Evolutionary conservation across 306 rosid genomes (phyloP).

Genomic region (Albizia julibrissin): DNA sequence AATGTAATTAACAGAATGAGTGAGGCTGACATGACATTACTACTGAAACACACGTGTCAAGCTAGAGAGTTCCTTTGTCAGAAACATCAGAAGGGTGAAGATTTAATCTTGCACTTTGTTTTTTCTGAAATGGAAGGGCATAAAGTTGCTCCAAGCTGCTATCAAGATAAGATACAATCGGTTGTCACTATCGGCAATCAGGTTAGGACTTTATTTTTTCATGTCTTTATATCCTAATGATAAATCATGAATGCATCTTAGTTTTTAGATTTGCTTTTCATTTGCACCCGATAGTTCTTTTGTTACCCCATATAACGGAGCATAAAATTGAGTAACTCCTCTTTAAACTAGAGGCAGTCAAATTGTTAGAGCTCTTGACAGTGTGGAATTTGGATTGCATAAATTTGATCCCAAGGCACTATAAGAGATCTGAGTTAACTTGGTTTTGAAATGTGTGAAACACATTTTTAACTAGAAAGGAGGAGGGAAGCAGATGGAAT

Average conservation of each 20-base stretch:
- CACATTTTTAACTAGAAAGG: not conserved
- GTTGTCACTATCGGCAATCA: conserved; percentile 42
- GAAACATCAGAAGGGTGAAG: conserved; percentile 43
- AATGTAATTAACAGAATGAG: conserved; percentile 29
- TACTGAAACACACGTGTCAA: conserved; percentile 49
- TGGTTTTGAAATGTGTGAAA: not conserved
- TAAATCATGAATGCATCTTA: not conserved
- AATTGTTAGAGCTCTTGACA: conserved; percentile 1
- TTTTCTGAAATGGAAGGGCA: conserved; percentile 39
- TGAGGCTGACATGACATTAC: conserved; percentile 50
- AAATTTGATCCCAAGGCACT: not conserved
- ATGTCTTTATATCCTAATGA: not conserved
- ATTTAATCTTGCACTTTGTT: conserved; percentile 26
- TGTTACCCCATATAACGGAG: not conserved
- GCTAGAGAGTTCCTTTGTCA: conserved; percentile 50
- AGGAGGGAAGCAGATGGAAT: not conserved
- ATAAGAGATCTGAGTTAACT: not conserved
- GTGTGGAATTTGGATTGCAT: not conserved
- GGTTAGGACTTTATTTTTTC: conserved; percentile 50
- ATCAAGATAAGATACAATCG: conserved; percentile 37
- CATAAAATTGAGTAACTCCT: conserved; percentile 6
- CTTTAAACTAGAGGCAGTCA: not conserved
- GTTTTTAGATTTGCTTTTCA: conserved; percentile 10
- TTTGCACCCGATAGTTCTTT: conserved; percentile 6
- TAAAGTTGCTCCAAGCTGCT: conserved; percentile 39